A percentile compares a stretch with the other conserved stretches of the same genome.
Evolutionary conservation across 2,329 filamentous ascomycete genomes (phyloP).

Genomic region (Saccharata proteae): DNA sequence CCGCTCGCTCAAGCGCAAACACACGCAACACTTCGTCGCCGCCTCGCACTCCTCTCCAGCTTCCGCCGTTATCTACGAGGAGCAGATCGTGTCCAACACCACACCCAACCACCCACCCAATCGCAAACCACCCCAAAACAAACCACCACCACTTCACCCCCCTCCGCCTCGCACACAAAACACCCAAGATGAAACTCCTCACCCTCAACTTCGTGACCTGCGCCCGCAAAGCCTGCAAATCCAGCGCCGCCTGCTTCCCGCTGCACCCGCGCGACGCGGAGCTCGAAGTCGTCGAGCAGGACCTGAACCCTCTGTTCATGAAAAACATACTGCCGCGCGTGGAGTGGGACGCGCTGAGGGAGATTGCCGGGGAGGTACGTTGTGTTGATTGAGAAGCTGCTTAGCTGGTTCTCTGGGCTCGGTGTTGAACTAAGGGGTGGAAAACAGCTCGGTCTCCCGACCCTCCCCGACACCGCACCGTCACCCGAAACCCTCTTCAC

Average conservation of each 20-base stretch:
- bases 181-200: slow-evolving; percentile 67
- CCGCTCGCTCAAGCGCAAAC: not conserved
- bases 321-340: slow-evolving; percentile 75
- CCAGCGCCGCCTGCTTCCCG: slow-evolving; percentile 66
- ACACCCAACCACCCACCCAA: not conserved
- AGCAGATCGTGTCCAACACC: not conserved
- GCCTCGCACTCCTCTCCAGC: not conserved
- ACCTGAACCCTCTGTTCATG: slow-evolving; percentile 69
- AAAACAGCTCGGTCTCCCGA: slow-evolving; percentile 70
- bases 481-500: slow-evolving; percentile 8
- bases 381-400: slow-evolving; percentile 5
- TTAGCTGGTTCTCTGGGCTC: not conserved
- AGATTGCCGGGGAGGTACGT: slow-evolving; percentile 61
- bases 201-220: slow-evolving; percentile 96
- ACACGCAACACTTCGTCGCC: not conserved
- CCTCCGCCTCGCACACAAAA: too few species aligned
- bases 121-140: not conserved
- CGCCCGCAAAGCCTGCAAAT: slow-evolving; percentile 90
- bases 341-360: slow-evolving; percentile 73
- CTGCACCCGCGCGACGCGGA: slow-evolving; percentile 88
- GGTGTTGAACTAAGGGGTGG: slow-evolving; percentile 1
- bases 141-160: not conserved
- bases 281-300: slow-evolving; percentile 71
- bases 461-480: slow-evolving; percentile 41
- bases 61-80: too few species aligned